A percentile compares a stretch with the other conserved stretches of the same genome.
phyloP scores from a whole-genome alignment of 2,329 filamentous ascomycete genomes.

The Cryphonectria japonica region DNA sequence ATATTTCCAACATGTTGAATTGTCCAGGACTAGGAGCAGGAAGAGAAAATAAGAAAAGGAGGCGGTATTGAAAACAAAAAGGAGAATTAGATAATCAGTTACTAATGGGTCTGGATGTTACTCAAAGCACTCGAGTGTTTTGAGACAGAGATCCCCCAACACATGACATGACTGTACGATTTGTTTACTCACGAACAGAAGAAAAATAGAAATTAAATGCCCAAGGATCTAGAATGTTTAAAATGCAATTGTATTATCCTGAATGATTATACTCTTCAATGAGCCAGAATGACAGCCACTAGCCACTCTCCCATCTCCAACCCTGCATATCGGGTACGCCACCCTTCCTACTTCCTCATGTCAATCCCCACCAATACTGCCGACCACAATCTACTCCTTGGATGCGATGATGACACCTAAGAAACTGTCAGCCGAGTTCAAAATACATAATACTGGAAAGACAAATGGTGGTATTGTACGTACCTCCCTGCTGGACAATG shows the following conservation, averaged over 20 bases:
- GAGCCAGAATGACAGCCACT: slow-evolving; percentile 10
- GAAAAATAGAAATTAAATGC: background rate
- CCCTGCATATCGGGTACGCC: background rate
- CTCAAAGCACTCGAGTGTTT: too few species aligned
- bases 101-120: too few species aligned
- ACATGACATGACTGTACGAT: too few species aligned
- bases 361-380: background rate
- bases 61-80: too few species aligned
- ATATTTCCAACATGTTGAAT: too few species aligned
- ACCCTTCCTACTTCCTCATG: background rate
- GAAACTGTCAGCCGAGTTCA: background rate
- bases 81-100: too few species aligned
- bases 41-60: too few species aligned
- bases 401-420: background rate
- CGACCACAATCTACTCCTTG: slow-evolving; percentile 11
- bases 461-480: background rate
- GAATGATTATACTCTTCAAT: slow-evolving; percentile 16
- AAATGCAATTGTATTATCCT: slow-evolving; percentile 21
- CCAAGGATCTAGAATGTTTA: slow-evolving; percentile 15
- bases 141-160: too few species aligned
- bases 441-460: background rate
- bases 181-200: too few species aligned
- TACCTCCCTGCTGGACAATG: slow-evolving; percentile 26
- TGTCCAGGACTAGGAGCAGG: too few species aligned
- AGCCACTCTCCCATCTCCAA: slow-evolving; percentile 5